Evolutionary conservation across 1,139 yeast species (phyloP).

Genomic region (Scheffersomyces segobiensis): DNA sequence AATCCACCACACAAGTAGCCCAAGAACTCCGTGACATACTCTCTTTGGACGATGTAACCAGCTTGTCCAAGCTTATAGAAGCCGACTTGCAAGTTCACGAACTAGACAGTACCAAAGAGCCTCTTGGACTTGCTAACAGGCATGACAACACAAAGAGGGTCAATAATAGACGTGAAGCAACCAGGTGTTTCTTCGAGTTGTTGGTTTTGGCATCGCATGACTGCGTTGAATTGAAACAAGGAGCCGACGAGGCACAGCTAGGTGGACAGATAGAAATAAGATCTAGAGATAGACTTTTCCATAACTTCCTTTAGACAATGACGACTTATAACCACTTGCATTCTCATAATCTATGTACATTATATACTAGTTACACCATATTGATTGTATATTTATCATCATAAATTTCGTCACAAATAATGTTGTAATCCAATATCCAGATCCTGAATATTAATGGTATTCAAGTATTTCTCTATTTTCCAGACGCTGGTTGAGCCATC

Average conservation of each 20-base stretch:
- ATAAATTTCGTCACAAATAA: slow-evolving; percentile 4
- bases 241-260: slow-evolving; percentile 32
- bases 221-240: slow-evolving; percentile 64
- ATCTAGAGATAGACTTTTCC: slow-evolving; percentile 51
- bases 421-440: slow-evolving; percentile 10
- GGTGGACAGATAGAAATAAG: slow-evolving; percentile 61
- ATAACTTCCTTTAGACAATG: slow-evolving; percentile 30
- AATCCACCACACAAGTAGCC: slow-evolving; percentile 60
- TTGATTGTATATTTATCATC: not conserved
- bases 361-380: slow-evolving; percentile 5
- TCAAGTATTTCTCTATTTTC: slow-evolving; percentile 4
- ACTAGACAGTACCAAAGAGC: slow-evolving; percentile 14
- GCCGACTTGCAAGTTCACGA: slow-evolving; percentile 30
- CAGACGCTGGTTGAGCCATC: slow-evolving; percentile 25
- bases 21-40: slow-evolving; percentile 44
- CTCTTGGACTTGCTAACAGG: slow-evolving; percentile 29
- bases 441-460: not conserved
- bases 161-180: slow-evolving; percentile 59
- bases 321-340: not conserved
- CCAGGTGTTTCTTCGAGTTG: slow-evolving; percentile 78
- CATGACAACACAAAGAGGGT: slow-evolving; percentile 16
- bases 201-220: slow-evolving; percentile 81
- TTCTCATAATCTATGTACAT: slow-evolving; percentile 15
- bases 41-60: slow-evolving; percentile 18
- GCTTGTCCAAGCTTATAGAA: slow-evolving; percentile 44